Conservation (phyloP, 2,329 filamentous ascomycete species). For the Ascochyta pisi region DNA sequence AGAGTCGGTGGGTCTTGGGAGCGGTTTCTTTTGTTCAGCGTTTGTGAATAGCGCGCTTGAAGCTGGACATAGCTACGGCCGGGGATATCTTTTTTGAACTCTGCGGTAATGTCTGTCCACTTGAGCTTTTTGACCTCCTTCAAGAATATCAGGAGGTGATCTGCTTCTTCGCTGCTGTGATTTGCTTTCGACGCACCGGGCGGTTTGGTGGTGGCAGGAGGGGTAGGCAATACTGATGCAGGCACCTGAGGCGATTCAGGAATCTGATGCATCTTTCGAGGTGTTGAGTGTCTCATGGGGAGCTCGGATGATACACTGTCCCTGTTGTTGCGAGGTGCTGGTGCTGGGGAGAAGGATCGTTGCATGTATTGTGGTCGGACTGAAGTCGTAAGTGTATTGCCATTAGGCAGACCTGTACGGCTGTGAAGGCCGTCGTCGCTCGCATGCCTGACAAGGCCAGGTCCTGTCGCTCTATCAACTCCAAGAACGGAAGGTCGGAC, state of each 20-base stretch:
- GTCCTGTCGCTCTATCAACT: background rate
- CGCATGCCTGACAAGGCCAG: background rate
- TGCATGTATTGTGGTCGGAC: background rate
- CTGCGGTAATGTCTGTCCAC: slow-evolving; percentile 47
- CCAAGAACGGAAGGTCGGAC: background rate
- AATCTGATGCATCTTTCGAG: background rate
- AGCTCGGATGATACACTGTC: background rate
- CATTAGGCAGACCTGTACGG: background rate
- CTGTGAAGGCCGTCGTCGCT: background rate
- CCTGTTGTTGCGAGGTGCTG: background rate
- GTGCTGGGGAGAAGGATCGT: background rate
- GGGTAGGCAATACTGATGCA: background rate
- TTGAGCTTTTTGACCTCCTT: slow-evolving; percentile 49
- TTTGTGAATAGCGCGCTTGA: slow-evolving; percentile 37
- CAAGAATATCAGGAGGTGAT: slow-evolving; percentile 49
- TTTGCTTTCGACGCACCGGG: background rate
- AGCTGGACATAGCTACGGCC: slow-evolving; percentile 35
- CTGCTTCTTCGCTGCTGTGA: slow-evolving; percentile 23
- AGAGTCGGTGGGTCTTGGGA: slow-evolving; percentile 32
- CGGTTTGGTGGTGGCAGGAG: background rate
- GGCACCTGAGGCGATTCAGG: background rate
- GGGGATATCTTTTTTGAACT: slow-evolving; percentile 40
- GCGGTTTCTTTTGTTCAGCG: slow-evolving; percentile 36
- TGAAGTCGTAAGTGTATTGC: background rate
- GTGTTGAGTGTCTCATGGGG: background rate